A percentile compares a stretch with the other conserved stretches of the same genome.
These are phyloP conservation scores for Quercus tomentella DNA, from an alignment of 331 rosid species.

Conservation along the genomic window DNA sequence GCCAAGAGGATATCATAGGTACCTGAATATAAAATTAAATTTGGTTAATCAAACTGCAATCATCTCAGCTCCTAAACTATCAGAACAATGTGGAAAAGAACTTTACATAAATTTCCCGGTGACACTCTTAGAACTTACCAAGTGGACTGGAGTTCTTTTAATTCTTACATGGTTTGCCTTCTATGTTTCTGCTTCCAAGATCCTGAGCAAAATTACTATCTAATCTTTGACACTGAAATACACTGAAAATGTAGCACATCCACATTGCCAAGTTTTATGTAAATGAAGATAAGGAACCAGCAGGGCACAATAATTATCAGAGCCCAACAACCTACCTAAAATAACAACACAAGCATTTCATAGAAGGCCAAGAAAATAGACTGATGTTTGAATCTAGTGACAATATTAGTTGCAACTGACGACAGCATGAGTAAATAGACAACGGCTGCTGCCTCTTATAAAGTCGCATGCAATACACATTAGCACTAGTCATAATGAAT, in stretches of 20 bases:
- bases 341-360: not conserved
- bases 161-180: constrained; percentile 1
- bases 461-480: not conserved
- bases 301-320: not conserved
- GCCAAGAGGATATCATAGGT: constrained; percentile 13
- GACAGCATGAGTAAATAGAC: not conserved
- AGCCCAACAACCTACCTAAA: not conserved
- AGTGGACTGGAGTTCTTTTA: not conserved
- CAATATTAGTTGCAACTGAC: not conserved
- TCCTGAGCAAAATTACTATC: constrained; percentile 18
- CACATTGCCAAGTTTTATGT: not conserved
- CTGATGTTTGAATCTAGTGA: not conserved
- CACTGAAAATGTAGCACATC: not conserved
- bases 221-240: constrained; percentile 5
- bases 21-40: constrained; percentile 13
- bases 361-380: not conserved
- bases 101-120: not conserved
- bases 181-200: constrained; percentile 21
- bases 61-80: constrained; percentile 14
- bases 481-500: not conserved
- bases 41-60: constrained; percentile 1
- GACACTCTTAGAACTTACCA: constrained; percentile 15
- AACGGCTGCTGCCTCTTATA: not conserved
- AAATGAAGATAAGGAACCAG: not conserved
- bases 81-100: not conserved